A percentile compares a stretch with the other conserved stretches of the same genome.
Evolutionary conservation across 495 filamentous ascomycete species (phyloP).

Genomic region (Parmelia sp.): DNA sequence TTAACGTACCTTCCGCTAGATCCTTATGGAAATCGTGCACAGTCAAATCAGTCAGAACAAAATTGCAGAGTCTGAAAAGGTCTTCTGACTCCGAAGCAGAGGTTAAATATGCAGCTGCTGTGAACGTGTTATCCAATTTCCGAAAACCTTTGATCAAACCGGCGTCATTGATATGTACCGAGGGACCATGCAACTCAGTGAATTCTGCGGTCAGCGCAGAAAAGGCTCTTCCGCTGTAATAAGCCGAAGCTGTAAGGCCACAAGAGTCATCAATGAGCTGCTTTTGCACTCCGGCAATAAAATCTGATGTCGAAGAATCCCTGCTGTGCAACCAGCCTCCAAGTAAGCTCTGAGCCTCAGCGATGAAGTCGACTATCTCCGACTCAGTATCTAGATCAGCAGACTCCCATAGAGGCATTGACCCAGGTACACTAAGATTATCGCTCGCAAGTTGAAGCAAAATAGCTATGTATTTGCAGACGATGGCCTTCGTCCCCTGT

Average conservation of each 20-base stretch:
- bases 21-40: conserved; percentile 41
- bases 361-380: conserved; percentile 57
- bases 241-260: conserved; percentile 25
- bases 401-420: conserved; percentile 50
- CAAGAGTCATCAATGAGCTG: conserved; percentile 19
- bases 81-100: conserved; percentile 18
- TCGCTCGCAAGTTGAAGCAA: conserved; percentile 56
- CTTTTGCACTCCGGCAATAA: conserved; percentile 21
- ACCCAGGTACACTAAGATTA: conserved; percentile 51
- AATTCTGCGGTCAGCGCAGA: conserved; percentile 24
- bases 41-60: conserved; percentile 54
- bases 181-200: conserved; percentile 25
- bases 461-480: conserved; percentile 45
- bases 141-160: conserved; percentile 20
- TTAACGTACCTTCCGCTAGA: conserved; percentile 37
- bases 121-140: conserved; percentile 38
- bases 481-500: conserved; percentile 14
- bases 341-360: conserved; percentile 46
- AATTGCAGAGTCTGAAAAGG: conserved; percentile 45
- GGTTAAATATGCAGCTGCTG: conserved; percentile 45
- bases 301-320: conserved; percentile 7
- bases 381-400: conserved; percentile 45
- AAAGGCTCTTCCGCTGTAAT: conserved; percentile 30
- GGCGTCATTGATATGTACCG: conserved; percentile 13
- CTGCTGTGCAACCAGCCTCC: conserved; percentile 17